phyloP scores from a whole-genome alignment of 2,329 filamentous ascomycete genomes.

The Fusarium ambrosium region DNA sequence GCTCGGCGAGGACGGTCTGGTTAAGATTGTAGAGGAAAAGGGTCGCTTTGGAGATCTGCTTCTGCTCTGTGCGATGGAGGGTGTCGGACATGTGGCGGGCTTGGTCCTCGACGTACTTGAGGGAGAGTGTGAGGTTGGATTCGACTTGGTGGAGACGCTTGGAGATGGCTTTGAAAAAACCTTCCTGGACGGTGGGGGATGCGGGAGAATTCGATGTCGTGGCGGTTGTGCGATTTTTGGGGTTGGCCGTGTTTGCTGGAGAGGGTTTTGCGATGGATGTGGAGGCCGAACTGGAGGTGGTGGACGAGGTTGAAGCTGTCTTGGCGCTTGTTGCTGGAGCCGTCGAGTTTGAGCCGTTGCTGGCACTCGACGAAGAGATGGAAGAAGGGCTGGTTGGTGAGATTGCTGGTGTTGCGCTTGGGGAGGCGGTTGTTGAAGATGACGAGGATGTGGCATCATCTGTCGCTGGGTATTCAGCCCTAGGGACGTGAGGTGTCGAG shows the following conservation, averaged over 20 bases:
- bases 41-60: conserved; percentile 86
- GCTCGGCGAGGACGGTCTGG: conserved; percentile 84
- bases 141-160: conserved; percentile 94
- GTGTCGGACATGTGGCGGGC: conserved; percentile 91
- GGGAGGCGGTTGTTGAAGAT: conserved; percentile 19
- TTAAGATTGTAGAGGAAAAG: conserved; percentile 89
- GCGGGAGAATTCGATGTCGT: conserved; percentile 46
- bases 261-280: conserved; percentile 29
- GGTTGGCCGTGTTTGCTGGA: conserved; percentile 29
- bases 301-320: conserved; percentile 18
- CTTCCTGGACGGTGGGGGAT: conserved; percentile 91
- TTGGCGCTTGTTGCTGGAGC: conserved; percentile 26
- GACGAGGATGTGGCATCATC: conserved; percentile 32
- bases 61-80: conserved; percentile 87
- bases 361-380: conserved; percentile 27
- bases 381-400: conserved; percentile 36
- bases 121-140: conserved; percentile 89
- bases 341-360: conserved; percentile 23
- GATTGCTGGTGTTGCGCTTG: conserved; percentile 31
- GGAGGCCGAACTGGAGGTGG: conserved; percentile 11
- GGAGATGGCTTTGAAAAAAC: conserved; percentile 96
- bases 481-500: conserved; percentile 19
- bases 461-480: conserved; percentile 15
- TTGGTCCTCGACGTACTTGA: conserved; percentile 97
- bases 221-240: conserved; percentile 49